Evolutionary conservation across 176 grass and related monocot genomes (phyloP).

Genomic region (Triticum turgidum): DNA sequence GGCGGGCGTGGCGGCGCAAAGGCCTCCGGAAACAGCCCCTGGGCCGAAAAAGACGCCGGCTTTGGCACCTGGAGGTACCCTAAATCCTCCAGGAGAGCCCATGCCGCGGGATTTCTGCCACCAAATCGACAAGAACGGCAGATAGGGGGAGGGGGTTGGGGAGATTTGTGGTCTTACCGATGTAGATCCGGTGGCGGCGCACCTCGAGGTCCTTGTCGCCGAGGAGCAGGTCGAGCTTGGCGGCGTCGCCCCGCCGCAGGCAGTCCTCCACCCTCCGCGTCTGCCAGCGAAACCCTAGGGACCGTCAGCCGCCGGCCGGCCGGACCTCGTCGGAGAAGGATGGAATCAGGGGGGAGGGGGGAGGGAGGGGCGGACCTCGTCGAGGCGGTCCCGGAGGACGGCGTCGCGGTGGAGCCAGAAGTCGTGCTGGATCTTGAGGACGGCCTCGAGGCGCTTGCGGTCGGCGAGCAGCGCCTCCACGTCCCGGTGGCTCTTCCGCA

Average conservation of each 20-base stretch:
- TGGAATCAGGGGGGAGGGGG: neutral
- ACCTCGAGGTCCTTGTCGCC: conserved; percentile 35
- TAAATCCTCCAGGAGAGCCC: too few relatives aligned
- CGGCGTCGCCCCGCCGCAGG: neutral
- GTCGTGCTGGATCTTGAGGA: conserved; percentile 35
- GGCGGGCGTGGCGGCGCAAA: neutral
- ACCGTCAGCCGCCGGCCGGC: neutral
- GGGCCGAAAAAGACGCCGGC: neutral
- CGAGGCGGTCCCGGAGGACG: conserved; percentile 11
- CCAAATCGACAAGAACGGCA: neutral
- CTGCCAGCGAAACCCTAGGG: conserved; percentile 34
- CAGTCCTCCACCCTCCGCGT: conserved; percentile 5
- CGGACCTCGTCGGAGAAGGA: too few relatives aligned
- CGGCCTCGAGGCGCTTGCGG: conserved; percentile 22
- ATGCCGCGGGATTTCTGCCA: neutral
- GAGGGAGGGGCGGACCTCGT: neutral
- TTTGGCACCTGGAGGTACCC: neutral
- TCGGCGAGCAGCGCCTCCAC: conserved; percentile 30
- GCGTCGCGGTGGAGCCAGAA: conserved; percentile 5
- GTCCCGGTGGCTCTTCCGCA: conserved; percentile 37
- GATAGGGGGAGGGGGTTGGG: neutral
- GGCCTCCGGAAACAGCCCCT: neutral
- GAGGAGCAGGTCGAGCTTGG: conserved; percentile 7
- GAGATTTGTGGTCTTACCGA: conserved; percentile 21
- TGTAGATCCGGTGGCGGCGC: conserved; percentile 35